Conservation (phyloP, 176 grass and related monocot genomes). For the Oryza glaberrima region DNA sequence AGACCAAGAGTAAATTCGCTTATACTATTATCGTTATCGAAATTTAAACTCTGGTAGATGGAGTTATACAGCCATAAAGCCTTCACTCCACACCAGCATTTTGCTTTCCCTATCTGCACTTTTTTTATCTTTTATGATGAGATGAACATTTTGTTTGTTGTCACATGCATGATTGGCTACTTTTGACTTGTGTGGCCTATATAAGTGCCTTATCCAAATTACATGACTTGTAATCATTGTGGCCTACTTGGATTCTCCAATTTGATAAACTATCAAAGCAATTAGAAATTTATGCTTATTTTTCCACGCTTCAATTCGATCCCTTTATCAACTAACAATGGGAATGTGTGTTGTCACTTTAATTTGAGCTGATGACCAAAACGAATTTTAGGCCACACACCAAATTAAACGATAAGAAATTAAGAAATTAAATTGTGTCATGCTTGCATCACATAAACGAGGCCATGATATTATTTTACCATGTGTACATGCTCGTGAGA, state of each 20-base stretch:
- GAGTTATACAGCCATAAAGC: too few species aligned
- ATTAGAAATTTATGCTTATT: neutral
- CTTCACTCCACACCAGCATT: too few species aligned
- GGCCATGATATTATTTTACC: neutral
- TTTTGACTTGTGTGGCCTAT: neutral
- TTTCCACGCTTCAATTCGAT: neutral
- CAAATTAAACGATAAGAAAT: neutral
- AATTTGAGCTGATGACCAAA: too few species aligned
- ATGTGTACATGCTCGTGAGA: neutral
- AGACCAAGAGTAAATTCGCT: too few species aligned
- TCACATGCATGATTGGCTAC: neutral
- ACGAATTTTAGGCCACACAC: neutral
- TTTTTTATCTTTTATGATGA: too few species aligned
- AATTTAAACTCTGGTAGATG: too few species aligned
- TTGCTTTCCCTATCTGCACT: too few species aligned
- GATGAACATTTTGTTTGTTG: neutral
- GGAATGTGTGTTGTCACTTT: too few species aligned
- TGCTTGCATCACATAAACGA: neutral
- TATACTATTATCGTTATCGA: too few species aligned
- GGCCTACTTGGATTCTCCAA: neutral
- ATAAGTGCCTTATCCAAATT: neutral
- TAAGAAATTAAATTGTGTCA: neutral
- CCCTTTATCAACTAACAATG: neutral
- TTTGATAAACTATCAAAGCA: neutral
- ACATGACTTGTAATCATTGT: neutral